phyloP scores from a whole-genome alignment of 2,329 filamentous ascomycete species.

The Exophiala dermatitidis region DNA sequence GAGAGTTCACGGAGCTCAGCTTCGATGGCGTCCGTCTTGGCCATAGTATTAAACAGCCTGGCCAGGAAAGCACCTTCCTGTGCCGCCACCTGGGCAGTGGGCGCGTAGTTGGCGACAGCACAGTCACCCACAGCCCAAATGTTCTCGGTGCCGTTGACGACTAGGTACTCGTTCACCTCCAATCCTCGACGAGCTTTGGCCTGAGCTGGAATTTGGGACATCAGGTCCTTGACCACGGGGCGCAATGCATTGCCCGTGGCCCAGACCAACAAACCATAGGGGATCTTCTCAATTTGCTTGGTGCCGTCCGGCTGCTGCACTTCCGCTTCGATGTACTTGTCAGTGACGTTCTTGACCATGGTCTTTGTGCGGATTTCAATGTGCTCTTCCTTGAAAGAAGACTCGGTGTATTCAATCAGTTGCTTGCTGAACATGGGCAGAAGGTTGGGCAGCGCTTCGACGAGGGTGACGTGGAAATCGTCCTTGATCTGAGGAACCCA shows the following conservation, averaged over 20 bases:
- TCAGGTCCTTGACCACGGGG: slow-evolving; percentile 81
- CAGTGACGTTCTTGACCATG: slow-evolving; percentile 95
- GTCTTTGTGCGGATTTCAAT: slow-evolving; percentile 98
- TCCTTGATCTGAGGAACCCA: slow-evolving; percentile 92
- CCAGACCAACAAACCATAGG: slow-evolving; percentile 95
- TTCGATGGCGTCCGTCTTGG: slow-evolving; percentile 82
- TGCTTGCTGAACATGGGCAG: slow-evolving; percentile 98
- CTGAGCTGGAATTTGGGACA: slow-evolving; percentile 85
- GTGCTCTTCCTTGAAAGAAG: slow-evolving; percentile 97
- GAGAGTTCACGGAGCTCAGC: slow-evolving; percentile 63
- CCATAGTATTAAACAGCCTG: slow-evolving; percentile 97
- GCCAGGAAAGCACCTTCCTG: slow-evolving; percentile 96
- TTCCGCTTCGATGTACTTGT: slow-evolving; percentile 88
- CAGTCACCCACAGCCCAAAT: slow-evolving; percentile 98
- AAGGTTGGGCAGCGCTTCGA: slow-evolving; percentile 93
- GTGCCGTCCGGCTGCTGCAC: slow-evolving; percentile 71
- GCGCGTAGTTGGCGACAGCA: slow-evolving; percentile 93
- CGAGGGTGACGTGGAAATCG: slow-evolving; percentile 94
- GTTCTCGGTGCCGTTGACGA: slow-evolving; percentile 93
- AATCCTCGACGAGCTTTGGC: slow-evolving; percentile 91
- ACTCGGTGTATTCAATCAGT: slow-evolving; percentile 98
- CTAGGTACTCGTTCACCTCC: slow-evolving; percentile 96
- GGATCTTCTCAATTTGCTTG: slow-evolving; percentile 73
- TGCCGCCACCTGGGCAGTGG: slow-evolving; percentile 90
- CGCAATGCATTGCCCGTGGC: slow-evolving; percentile 94